Base-by-base conservation (phyloP, 1,139 yeast genomes). In the Hansenula anomala region DNA sequence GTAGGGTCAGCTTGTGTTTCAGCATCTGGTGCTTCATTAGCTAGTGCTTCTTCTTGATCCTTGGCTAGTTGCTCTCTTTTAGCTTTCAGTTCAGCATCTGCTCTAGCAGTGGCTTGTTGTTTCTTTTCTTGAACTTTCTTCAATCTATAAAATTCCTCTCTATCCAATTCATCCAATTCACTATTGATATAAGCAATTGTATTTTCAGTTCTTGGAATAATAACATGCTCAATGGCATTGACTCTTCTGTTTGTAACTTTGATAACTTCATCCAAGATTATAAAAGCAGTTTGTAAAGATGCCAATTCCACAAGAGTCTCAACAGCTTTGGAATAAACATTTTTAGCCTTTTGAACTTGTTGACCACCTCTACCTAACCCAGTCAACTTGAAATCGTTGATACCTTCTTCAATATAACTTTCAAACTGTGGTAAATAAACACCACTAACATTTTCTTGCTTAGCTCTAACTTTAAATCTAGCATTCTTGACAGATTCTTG, bases 321-420 rank as follows among this genome's bases (percentile, higher is more conserved):
- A 17, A 92, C 97, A 9, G 97, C 96, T 57, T 84, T 87, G 27
- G 96, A 81, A 63, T 92, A 92, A 29, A 92, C 96, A 52, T 77
- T 76, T 62, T 90, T 89, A 40, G 97, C 97, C 63, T 83, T 85
- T 63, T 87, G 96, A 39, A 92, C 95, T 63, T 92, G 98, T 63
- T 92, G 98, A 46, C 98, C 97, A 64, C 98, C 98, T 60, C 97
- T 78, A 38, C 98, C 98, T 53, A 92, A 73, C 48, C 98, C 98
- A 10, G 97, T 92, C 78, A 92, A 72, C 61, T 87, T 87, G 70
- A 92, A 92, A 57, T 92, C 98, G 55, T 90, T 92, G 57, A 88
- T 85, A 19, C 79, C 78, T 46, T 86, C 88, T 56, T 88, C 86
- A 46, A 88, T 78, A 51, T 75, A 84, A 25, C 90, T 78, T 54